Evolutionary conservation across 2,329 filamentous ascomycete genomes (phyloP), one percentile per base, ranked within the genome.

Genomic region (Fusarium newnesense): DNA sequence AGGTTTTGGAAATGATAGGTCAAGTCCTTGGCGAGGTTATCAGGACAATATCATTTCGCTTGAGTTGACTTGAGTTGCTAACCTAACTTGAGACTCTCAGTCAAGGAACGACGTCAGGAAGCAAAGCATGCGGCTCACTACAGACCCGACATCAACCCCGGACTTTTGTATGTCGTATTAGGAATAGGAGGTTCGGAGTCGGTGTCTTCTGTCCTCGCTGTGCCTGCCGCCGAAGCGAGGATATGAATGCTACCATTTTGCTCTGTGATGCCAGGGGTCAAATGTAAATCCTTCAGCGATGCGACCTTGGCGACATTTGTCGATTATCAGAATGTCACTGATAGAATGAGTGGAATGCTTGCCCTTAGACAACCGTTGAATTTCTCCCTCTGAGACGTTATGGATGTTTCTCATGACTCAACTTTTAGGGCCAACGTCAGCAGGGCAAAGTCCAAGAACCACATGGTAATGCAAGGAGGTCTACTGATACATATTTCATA

Each of bases 161-260:
- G 52, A 59, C 65, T 69, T 28, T 65, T 64, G 47, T n/a, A 28
- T 32, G 46, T 59, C 26, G 34, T 26, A 53, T 42, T 39, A 64
- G 58, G 60, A 47, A 40, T 60, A 67, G 52, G 28, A 47, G 43
- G 16, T 34, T 58, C n/a, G n/a, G 64, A 44, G 16, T 36, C 34
- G 40, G 40, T 40, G 60, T 47, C 34, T 53, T 36, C 32, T 60
- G 61, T 57, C 50, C 60, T 54, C 24, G 43, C 36, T 30, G 52
- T 67, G 39, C 67, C 74, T 74, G 72, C 75, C 63, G 72, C 58
- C 40, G 54, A 67, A 71, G 65, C 66, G 62, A 66, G 57, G 59
- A 46, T 49, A 63, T 70, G 47, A 67, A 72, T 72, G 56, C 50
- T 65, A 67, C 64, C 60, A 61, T 70, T 64, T 58, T 62, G 40